Base-by-base conservation (phyloP, 108 stramenopile genomes). In the Nitzschia sp. region DNA sequence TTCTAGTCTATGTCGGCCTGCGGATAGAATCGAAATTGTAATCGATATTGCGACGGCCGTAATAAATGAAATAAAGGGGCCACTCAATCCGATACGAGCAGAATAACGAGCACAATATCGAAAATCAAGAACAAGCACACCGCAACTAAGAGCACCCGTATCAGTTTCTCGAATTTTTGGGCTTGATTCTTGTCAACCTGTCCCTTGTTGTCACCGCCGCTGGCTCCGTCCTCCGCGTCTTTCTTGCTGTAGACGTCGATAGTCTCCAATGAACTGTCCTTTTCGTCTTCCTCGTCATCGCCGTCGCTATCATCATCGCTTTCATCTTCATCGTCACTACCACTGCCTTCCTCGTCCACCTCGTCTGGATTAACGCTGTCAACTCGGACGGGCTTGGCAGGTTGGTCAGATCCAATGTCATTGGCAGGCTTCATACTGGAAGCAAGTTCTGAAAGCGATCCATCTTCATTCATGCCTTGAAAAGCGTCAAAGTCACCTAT, bases 401-500 rank as follows among this genome's bases (percentile, higher is more conserved):
- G 56, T 5, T 57, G 24, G 5, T 30, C 56, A 32, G 56, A 29
- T 13, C 29, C 56, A 30, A 29, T 9, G 30, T 29, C 56, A 19
- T 17, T 19, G 49, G 4, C 49, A 51, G 49, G n/a, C 4, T 51
- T 17, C 11, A 51, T 51, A 4, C 4, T 19, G 21, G 42, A 2
- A 42, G 61, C n/a, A 46, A 26, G 31, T 23, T 59, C 58, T 19
- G 19, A 8, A 1, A 78, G 38, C 17, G 65, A 31, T 38, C 78
- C 78, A 32, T 33, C 48, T 19, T 72, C 66, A 35, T 79, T 67
- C 66, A 64, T 65, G n/a, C 28, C 27, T 29, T 66, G 29, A 32
- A 79, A 57, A 30, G 53, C 55, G 15, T 73, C 78, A 46, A 49
- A 78, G 62, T 71, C 66, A 0, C 82, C 82, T 0, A 77, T 19